A percentile compares a stretch with the other conserved stretches of the same genome.
phyloP scores from a whole-genome alignment of 495 filamentous ascomycete genomes.

The Glonium stellatum region DNA sequence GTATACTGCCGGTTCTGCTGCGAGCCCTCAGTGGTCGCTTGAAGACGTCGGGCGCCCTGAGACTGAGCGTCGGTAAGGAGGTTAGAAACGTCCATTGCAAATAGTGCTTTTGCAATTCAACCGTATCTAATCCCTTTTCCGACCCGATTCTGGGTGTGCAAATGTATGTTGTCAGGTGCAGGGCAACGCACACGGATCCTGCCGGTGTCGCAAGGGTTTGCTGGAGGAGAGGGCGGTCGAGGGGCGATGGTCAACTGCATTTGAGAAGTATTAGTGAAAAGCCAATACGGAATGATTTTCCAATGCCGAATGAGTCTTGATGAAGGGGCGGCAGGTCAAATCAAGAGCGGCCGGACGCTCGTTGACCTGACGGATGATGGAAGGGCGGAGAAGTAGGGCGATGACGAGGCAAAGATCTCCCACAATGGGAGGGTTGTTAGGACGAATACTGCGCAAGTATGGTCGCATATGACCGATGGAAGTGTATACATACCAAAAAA shows the following conservation, averaged over 20 bases:
- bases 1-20: conserved; percentile 37
- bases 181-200: conserved; percentile 20
- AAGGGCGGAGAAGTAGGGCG: conserved; percentile 21
- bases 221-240: conserved; percentile 10
- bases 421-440: conserved; percentile 2
- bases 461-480: conserved; percentile 21
- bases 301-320: conserved; percentile 5
- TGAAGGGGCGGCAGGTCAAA: conserved; percentile 9
- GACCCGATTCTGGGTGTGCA: conserved; percentile 9
- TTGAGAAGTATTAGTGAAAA: not conserved
- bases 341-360: not conserved
- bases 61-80: conserved; percentile 36
- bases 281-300: not conserved
- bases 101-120: not conserved
- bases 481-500: conserved; percentile 18
- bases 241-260: conserved; percentile 2
- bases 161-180: not conserved
- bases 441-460: not conserved
- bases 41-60: conserved; percentile 7
- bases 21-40: conserved; percentile 4
- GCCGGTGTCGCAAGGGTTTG: conserved; percentile 29
- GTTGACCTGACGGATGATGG: conserved; percentile 16
- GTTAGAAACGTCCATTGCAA: conserved; percentile 41
- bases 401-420: conserved; percentile 6
- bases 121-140: not conserved